Evolutionary conservation across 1,284 basidiomycete genomes (phyloP).

Genomic region (Athelia sp.): DNA sequence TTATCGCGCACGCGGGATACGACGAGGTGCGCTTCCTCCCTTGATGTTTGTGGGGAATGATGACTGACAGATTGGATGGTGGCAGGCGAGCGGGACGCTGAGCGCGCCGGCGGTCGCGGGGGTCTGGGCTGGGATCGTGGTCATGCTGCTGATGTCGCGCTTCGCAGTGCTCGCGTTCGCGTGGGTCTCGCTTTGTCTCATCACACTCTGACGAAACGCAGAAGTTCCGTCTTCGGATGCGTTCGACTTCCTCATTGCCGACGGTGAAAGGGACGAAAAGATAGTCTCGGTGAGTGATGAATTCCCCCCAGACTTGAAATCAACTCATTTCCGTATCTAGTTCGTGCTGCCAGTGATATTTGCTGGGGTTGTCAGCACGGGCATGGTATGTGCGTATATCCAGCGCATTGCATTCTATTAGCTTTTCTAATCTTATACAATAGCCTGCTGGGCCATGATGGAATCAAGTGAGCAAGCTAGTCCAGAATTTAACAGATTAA

Average conservation of each 20-base stretch:
- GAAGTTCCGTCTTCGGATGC: slow-evolving; percentile 20
- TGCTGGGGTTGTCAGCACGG: slow-evolving; percentile 31
- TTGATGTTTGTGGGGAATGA: no score
- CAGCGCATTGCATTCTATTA: background rate
- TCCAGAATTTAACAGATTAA: no score
- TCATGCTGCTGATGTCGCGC: slow-evolving; percentile 32
- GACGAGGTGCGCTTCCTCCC: no score
- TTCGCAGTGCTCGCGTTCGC: slow-evolving; percentile 34
- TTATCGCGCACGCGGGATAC: slow-evolving; percentile 28
- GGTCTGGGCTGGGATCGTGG: slow-evolving; percentile 39
- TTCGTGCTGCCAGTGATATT: slow-evolving; percentile 25
- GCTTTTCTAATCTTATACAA: background rate
- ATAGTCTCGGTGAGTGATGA: slow-evolving; percentile 22
- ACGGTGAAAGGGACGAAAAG: slow-evolving; percentile 21
- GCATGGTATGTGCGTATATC: slow-evolving; percentile 24
- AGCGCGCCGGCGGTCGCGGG: slow-evolving; percentile 15
- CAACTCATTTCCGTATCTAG: slow-evolving; percentile 11
- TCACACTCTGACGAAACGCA: slow-evolving; percentile 23
- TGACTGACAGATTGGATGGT: no score
- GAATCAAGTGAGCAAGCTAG: no score
- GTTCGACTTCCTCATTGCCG: slow-evolving; percentile 26
- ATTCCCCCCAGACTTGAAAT: background rate
- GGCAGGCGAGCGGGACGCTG: slow-evolving; percentile 18
- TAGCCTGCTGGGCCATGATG: slow-evolving; percentile 23
- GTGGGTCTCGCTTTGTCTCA: slow-evolving; percentile 27